phyloP scores from a whole-genome alignment of 371 early-diverging fungal genomes.

The Syncephalastrum contaminatum region DNA sequence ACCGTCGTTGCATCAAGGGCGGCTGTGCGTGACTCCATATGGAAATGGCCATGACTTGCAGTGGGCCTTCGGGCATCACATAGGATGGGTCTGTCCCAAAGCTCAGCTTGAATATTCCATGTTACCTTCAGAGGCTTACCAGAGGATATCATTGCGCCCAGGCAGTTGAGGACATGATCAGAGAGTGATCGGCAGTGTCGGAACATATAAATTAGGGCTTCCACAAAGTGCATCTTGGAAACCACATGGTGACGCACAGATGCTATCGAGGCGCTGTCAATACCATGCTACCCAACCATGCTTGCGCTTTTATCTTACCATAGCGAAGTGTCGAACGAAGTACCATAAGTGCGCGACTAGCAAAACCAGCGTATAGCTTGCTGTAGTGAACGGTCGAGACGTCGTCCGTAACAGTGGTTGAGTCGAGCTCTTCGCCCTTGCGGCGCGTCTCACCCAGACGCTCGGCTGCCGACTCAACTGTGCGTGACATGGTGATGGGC shows the following conservation, averaged over 20 bases:
- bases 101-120: not conserved
- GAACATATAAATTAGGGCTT: slow-evolving; percentile 34
- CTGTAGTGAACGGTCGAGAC: slow-evolving; percentile 12
- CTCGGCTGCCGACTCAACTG: slow-evolving; percentile 29
- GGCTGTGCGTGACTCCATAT: slow-evolving; percentile 30
- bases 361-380: slow-evolving; percentile 31
- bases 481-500: slow-evolving; percentile 10
- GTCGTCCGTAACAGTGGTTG: slow-evolving; percentile 12
- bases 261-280: slow-evolving; percentile 10
- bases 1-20: slow-evolving; percentile 17
- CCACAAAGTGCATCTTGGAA: slow-evolving; percentile 30
- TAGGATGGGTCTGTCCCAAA: slow-evolving; percentile 12
- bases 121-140: slow-evolving; percentile 10
- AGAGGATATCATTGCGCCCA: slow-evolving; percentile 31
- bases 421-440: slow-evolving; percentile 25
- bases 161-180: slow-evolving; percentile 33
- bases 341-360: slow-evolving; percentile 30
- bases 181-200: slow-evolving; percentile 27
- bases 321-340: slow-evolving; percentile 31
- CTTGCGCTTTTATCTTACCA: slow-evolving; percentile 15
- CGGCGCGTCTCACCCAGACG: slow-evolving; percentile 29
- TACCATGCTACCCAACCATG: not conserved
- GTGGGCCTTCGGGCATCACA: slow-evolving; percentile 19
- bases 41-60: slow-evolving; percentile 24
- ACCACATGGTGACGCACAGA: slow-evolving; percentile 34